phyloP scores from a whole-genome alignment of 129 eudicot species.

The Escallonia rubra region DNA sequence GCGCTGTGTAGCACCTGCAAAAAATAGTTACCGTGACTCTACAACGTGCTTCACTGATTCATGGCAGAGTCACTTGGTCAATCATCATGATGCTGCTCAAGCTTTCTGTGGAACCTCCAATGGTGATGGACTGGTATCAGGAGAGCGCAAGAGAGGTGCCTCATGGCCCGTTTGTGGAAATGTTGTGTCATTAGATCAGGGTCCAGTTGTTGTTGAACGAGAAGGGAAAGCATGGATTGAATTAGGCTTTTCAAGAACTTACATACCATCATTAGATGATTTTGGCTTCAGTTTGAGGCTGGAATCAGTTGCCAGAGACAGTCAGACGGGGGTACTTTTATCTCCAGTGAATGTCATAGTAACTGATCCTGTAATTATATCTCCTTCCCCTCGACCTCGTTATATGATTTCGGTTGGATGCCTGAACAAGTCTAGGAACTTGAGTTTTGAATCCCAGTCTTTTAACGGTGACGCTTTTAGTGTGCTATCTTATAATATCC shows the following conservation, averaged over 20 bases:
- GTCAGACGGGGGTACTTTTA: constrained; percentile 7
- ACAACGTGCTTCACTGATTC: too few relatives aligned
- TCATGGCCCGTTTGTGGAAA: not conserved
- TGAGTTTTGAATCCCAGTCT: constrained; percentile 1
- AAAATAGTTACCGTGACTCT: too few relatives aligned
- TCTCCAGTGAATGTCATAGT: constrained; percentile 9
- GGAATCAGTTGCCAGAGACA: constrained; percentile 10
- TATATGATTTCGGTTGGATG: constrained; percentile 15
- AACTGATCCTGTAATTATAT: constrained; percentile 14
- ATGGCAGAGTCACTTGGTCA: too few relatives aligned
- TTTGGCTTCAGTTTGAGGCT: constrained; percentile 6
- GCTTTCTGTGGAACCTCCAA: not conserved
- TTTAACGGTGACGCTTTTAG: constrained; percentile 3
- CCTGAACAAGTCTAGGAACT: not conserved
- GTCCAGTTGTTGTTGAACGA: not conserved
- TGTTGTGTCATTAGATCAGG: constrained; percentile 6
- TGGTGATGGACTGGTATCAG: not conserved
- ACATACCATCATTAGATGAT: constrained; percentile 12
- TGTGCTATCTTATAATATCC: constrained; percentile 15
- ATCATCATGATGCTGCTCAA: not conserved
- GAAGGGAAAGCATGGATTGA: constrained; percentile 6
- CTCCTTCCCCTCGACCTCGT: constrained; percentile 15
- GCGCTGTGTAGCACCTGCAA: too few relatives aligned
- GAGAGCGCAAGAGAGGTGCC: not conserved
- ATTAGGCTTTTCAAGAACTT: constrained; percentile 16